Evolutionary conservation across 2,329 filamentous ascomycete species (phyloP), one percentile per base, ranked within the genome.

Genomic region (Verticillium zaregamsianum): DNA sequence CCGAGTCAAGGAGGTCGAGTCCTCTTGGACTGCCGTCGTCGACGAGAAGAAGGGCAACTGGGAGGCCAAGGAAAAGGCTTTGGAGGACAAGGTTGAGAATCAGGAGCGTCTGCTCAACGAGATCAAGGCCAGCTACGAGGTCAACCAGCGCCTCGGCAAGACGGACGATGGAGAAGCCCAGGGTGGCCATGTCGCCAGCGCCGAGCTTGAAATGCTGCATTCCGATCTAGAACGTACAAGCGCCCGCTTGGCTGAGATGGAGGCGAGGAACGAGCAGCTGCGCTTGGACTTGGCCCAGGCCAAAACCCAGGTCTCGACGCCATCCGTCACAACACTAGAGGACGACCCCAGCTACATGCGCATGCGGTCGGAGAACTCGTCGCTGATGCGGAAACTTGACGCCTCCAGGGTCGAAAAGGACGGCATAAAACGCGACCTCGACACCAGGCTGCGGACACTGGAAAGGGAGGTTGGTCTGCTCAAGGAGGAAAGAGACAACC

Each of bases 21-120:
- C 86, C 15, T 95, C 92, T 3, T 99, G 95, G 94, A 85, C 86
- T 14, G 93, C 92, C 28, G 93, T 97, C 5, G 75, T 99, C 58
- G 88, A 91, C 61, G 95, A 99, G 80, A 97, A 97, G 77, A 90
- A 92, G 69, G 92, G 94, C 74, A 99, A 99, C 72, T 99, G 95
- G 95, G 88, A 90, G 60, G 89, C 94, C 9, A 97, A 96, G 73
- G 95, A 99, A 79, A 91, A 91, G 78, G 88, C 86, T 32, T 77
- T 97, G 63, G 93, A 97, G 71, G 94, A 98, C 69, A 98, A 97
- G 77, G 82, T 96, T 3, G 94, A 97, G 74, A 96, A 90, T 68
- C 94, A 99, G 72, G 95, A 99, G 57, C 88, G 93, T 7, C 78
- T 99, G 45, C 77, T 99, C 68, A 97, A 91, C 71, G 96, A 99